These are phyloP conservation scores for Bacidia gigantensis DNA, from an alignment of 495 filamentous ascomycete species.

Conservation along the genomic window DNA sequence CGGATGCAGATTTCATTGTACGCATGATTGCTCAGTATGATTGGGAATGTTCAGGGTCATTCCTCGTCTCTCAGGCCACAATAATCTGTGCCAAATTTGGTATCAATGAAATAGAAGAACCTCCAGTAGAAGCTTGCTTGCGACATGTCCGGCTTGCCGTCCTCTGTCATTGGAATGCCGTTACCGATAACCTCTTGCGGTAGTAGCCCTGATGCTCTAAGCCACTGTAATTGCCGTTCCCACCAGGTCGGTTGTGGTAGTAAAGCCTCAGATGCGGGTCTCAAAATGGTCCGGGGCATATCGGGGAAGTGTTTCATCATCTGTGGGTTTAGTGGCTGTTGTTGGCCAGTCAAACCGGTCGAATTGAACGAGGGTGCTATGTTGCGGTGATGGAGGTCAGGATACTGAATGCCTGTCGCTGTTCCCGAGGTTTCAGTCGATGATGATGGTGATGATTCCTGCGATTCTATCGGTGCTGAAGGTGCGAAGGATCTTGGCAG, in stretches of 20 bases:
- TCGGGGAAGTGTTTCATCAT: conserved; percentile 38
- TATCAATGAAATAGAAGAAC: conserved; percentile 37
- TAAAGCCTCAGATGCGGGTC: conserved; percentile 43
- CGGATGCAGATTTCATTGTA: no score
- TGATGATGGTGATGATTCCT: conserved; percentile 26
- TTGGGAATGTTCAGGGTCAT: no score
- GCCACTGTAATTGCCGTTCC: conserved; percentile 45
- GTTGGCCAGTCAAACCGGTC: background rate
- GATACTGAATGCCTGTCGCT: conserved; percentile 30
- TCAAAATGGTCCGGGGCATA: conserved; percentile 39
- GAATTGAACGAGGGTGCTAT: conserved; percentile 1
- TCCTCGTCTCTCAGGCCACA: conserved; percentile 38
- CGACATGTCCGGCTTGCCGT: conserved; percentile 65
- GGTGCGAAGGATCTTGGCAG: conserved; percentile 33
- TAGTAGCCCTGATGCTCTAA: conserved; percentile 56
- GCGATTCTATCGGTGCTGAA: background rate
- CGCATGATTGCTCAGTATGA: no score
- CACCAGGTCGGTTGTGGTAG: conserved; percentile 46
- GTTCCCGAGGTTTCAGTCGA: conserved; percentile 47
- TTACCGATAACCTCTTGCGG: conserved; percentile 69
- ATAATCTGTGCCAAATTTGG: conserved; percentile 32
- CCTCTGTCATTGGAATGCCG: conserved; percentile 59
- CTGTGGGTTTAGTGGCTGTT: conserved; percentile 18
- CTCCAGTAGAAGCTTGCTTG: conserved; percentile 69
- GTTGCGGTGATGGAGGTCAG: conserved; percentile 15